Conservation (phyloP, 176 grass and related monocot species). For the Zizania latifolia region DNA sequence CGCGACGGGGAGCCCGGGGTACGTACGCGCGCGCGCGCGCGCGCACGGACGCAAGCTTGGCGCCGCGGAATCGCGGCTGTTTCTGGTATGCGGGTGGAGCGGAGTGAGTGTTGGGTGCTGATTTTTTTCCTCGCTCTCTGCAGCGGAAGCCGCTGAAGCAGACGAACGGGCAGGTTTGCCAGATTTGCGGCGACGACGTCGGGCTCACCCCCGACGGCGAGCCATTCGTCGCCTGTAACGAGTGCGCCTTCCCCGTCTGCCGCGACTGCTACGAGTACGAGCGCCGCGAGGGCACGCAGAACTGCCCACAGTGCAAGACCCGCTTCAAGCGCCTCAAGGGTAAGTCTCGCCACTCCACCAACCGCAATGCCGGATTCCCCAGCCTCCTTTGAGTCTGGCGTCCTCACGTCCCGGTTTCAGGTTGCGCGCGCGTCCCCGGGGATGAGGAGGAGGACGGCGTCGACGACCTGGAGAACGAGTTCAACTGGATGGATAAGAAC, state of each 20-base stretch:
- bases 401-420: constrained; percentile 23
- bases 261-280: constrained; percentile 68
- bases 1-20: constrained; percentile 34
- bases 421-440: constrained; percentile 63
- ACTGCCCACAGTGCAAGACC: constrained; percentile 64
- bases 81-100: neutral
- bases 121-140: neutral
- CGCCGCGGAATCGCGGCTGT: neutral
- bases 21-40: no score
- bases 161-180: constrained; percentile 37
- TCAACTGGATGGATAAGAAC: constrained; percentile 29
- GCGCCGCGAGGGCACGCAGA: constrained; percentile 52
- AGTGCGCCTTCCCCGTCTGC: constrained; percentile 70
- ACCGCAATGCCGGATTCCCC: neutral
- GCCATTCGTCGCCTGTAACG: constrained; percentile 66
- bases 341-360: neutral
- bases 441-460: constrained; percentile 88
- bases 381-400: neutral
- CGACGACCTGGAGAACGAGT: constrained; percentile 83
- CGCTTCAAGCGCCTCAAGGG: constrained; percentile 57
- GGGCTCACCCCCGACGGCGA: constrained; percentile 46
- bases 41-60: no score
- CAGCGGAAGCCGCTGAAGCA: constrained; percentile 19
- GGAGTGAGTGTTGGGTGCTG: no score
- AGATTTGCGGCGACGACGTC: constrained; percentile 65